Conservation (phyloP, 441 rosid species). For the Populus tomentosa region DNA sequence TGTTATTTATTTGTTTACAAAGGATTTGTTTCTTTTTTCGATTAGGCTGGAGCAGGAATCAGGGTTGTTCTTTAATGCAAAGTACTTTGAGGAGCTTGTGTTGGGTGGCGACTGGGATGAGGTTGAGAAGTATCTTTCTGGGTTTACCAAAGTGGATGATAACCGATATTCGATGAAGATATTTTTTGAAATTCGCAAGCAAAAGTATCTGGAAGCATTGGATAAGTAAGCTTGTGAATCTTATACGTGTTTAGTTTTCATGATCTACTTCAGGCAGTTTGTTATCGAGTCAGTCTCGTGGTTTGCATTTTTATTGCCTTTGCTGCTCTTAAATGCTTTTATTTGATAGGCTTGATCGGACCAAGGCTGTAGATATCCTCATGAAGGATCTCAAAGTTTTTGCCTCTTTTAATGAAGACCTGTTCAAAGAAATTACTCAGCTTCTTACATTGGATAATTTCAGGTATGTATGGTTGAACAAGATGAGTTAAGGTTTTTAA, state of each 20-base stretch:
- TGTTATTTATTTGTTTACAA: not conserved
- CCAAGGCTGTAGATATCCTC: conserved; percentile 46
- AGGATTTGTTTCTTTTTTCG: conserved; percentile 2
- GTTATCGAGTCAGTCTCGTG: not conserved
- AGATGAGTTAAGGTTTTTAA: not conserved
- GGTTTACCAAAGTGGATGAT: conserved; percentile 46
- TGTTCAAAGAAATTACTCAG: conserved; percentile 51
- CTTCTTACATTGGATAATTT: conserved; percentile 48
- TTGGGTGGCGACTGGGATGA: conserved; percentile 47
- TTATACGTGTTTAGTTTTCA: not conserved
- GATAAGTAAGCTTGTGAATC: conserved; percentile 29
- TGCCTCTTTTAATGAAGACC: conserved; percentile 39
- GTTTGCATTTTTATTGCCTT: not conserved
- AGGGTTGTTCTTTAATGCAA: conserved; percentile 43
- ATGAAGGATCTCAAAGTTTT: conserved; percentile 49
- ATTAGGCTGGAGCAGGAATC: conserved; percentile 59
- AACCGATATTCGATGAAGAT: conserved; percentile 51
- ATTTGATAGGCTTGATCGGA: conserved; percentile 38
- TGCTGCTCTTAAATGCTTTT: conserved; percentile 10
- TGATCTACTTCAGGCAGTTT: not conserved
- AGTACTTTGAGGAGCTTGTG: conserved; percentile 47
- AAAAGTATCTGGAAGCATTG: conserved; percentile 52
- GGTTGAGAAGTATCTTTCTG: conserved; percentile 45
- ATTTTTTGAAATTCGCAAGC: conserved; percentile 57
- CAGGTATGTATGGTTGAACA: conserved; percentile 26